Evolutionary conservation across 2,329 filamentous ascomycete genomes (phyloP).

Genomic region (Calonectria hongkongensis): DNA sequence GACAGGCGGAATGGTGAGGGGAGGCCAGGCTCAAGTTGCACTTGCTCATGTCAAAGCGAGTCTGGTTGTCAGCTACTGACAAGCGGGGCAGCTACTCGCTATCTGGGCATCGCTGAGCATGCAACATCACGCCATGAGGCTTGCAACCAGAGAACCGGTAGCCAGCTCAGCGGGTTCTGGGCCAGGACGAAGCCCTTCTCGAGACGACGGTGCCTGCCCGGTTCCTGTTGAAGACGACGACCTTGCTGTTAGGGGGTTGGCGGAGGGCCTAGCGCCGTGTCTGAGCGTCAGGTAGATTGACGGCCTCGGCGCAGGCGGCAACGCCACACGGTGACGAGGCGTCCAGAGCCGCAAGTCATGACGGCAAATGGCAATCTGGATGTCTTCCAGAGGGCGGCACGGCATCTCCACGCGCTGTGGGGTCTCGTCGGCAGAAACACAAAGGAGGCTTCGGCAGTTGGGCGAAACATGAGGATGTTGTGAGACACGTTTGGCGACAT

Average conservation of each 20-base stretch:
- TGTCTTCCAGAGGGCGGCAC: not conserved
- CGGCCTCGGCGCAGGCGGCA: conserved; percentile 13
- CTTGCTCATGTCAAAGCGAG: not conserved
- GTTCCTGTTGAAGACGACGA: not conserved
- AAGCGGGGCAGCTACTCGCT: not conserved
- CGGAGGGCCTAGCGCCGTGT: conserved; percentile 14
- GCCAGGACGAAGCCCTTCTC: conserved; percentile 15
- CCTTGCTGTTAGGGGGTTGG: not conserved
- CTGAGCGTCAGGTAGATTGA: conserved; percentile 18
- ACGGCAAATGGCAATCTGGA: not conserved
- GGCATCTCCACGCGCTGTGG: not conserved
- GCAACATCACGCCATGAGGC: conserved; percentile 27
- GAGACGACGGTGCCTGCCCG: conserved; percentile 15
- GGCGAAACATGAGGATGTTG: not conserved
- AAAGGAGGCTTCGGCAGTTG: conserved; percentile 21
- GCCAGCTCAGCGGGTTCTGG: not conserved
- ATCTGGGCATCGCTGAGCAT: not conserved
- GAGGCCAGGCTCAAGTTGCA: not conserved
- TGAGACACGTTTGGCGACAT: conserved; percentile 4
- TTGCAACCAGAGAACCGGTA: conserved; percentile 9
- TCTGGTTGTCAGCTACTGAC: not conserved
- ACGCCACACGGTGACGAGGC: not conserved
- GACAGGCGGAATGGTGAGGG: conserved; percentile 1
- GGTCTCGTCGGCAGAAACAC: not conserved
- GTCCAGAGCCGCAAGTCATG: conserved; percentile 13